These are phyloP conservation scores for Plasmodium coatneyi DNA, from an alignment of 169 alveolate species.

Conservation along the genomic window DNA sequence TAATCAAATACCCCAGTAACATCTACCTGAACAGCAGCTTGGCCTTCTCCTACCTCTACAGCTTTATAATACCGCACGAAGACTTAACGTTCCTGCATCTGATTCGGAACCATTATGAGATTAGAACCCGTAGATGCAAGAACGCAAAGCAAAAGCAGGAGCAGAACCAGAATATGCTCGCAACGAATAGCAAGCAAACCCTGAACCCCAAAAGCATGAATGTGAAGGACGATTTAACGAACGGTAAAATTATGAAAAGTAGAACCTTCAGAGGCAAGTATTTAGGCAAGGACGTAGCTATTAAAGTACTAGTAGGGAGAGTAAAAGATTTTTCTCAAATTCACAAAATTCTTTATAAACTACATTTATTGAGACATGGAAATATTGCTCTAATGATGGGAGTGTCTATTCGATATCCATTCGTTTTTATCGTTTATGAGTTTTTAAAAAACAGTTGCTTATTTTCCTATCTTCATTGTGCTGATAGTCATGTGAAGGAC, in stretches of 20 bases:
- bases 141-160: neutral
- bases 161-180: neutral
- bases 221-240: neutral
- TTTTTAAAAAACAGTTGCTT: constrained; percentile 47
- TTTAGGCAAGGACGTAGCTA: constrained; percentile 77
- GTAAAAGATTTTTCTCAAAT: constrained; percentile 48
- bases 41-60: constrained; percentile 47
- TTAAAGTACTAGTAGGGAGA: constrained; percentile 69
- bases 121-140: neutral
- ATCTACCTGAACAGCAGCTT: constrained; percentile 49
- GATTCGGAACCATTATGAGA: constrained; percentile 22
- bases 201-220: too few species aligned
- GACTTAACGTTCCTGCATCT: constrained; percentile 47
- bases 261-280: constrained; percentile 70
- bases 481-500: constrained; percentile 26
- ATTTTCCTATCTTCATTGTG: constrained; percentile 57
- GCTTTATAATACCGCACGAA: constrained; percentile 68
- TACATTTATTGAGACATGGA: constrained; percentile 63
- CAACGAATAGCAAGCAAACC: neutral
- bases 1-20: constrained; percentile 31
- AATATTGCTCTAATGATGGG: constrained; percentile 74
- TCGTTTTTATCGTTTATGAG: constrained; percentile 70
- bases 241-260: constrained; percentile 13
- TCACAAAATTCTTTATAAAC: constrained; percentile 39
- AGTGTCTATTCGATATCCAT: constrained; percentile 66